phyloP scores from a whole-genome alignment of 73 alveolate genomes.

The Stentor roeselii region DNA sequence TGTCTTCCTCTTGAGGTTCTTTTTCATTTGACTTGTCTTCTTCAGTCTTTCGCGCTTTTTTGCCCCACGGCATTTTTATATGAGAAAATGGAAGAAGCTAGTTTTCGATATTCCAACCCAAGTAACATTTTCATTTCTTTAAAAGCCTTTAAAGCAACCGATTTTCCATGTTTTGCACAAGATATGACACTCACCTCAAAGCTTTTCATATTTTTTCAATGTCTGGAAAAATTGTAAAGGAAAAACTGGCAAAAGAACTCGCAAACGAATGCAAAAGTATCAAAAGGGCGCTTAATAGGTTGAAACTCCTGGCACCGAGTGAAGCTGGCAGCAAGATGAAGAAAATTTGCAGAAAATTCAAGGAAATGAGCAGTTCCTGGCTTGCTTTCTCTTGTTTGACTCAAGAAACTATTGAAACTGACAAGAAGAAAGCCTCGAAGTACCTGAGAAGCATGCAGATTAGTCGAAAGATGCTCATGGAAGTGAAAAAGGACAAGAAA shows the following conservation, averaged over 20 bases:
- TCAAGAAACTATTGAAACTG: not conserved
- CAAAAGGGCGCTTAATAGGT: not conserved
- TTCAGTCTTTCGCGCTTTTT: not conserved
- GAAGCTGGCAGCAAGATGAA: not conserved
- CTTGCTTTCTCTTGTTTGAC: not conserved
- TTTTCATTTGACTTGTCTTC: not conserved
- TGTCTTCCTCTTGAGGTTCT: not conserved
- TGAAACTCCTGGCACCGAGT: not conserved
- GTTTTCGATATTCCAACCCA: too few species aligned
- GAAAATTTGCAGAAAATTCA: not conserved
- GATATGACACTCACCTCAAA: too few species aligned
- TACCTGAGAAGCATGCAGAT: not conserved
- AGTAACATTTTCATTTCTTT: too few species aligned
- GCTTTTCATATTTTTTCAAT: too few species aligned
- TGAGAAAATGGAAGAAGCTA: too few species aligned
- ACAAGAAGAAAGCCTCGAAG: not conserved
- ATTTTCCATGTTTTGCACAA: too few species aligned
- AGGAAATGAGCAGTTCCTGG: not conserved
- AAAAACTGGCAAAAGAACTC: not conserved
- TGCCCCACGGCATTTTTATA: not conserved
- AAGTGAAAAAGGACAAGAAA: not conserved
- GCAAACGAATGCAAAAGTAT: not conserved
- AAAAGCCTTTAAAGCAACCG: too few species aligned
- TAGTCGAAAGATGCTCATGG: not conserved
- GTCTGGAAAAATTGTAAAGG: not conserved